Conservation (phyloP, 1,284 basidiomycete species). For the Coniferiporia sulphurascens region DNA sequence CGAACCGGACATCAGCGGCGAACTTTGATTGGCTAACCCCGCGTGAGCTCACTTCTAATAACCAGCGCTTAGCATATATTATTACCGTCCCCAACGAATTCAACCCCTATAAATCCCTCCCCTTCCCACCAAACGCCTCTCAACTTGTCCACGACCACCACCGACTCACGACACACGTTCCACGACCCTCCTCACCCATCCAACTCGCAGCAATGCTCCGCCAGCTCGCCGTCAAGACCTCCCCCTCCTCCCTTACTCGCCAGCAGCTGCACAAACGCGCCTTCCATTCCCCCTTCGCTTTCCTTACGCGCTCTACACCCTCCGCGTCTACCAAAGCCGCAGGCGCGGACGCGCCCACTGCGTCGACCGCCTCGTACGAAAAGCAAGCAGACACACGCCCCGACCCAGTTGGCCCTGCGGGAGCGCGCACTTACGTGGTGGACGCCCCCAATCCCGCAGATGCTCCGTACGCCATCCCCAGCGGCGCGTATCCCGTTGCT, state of each 20-base stretch:
- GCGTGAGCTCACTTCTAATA: not conserved
- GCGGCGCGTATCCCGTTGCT: constrained; percentile 60
- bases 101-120: not conserved
- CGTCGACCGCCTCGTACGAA: constrained; percentile 39
- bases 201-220: not conserved
- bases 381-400: constrained; percentile 45
- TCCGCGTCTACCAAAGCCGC: constrained; percentile 26
- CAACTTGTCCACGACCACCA: not conserved
- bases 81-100: not conserved
- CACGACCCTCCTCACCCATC: not conserved
- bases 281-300: constrained; percentile 59
- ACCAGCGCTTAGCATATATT: not conserved
- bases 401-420: constrained; percentile 35
- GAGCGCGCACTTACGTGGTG: constrained; percentile 58
- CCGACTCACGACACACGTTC: not conserved
- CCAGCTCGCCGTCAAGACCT: not conserved
- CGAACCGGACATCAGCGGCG: not conserved
- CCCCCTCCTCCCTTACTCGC: constrained; percentile 12
- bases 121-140: not conserved
- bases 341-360: constrained; percentile 22
- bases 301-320: constrained; percentile 35
- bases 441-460: constrained; percentile 57
- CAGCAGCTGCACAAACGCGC: constrained; percentile 28
- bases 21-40: not conserved
- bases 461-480: constrained; percentile 56